Evolutionary conservation across 225 moss, liverwort and hornwort species (phyloP), one percentile per base, ranked within the genome.

Genomic region (Bryum argenteum): DNA sequence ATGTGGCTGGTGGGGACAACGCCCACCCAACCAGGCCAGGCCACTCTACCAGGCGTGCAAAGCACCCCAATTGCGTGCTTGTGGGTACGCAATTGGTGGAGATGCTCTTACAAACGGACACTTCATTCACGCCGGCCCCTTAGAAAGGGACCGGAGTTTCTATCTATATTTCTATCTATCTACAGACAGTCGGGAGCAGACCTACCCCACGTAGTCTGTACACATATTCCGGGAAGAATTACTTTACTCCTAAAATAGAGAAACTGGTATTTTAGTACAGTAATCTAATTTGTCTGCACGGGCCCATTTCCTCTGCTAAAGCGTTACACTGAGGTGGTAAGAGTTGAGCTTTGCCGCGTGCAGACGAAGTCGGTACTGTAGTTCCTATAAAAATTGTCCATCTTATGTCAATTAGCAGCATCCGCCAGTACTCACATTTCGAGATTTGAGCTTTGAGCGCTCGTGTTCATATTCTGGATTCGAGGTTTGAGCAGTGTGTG

Each of bases 161-260:
- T n/a, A n/a, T n/a, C n/a, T n/a, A n/a, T n/a, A n/a, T n/a, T n/a
- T n/a, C n/a, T n/a, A n/a, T n/a, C n/a, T n/a, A n/a, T n/a, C 59
- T 61, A 6, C 41, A 61, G 58, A 66, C 74, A 58, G 74, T 66
- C 66, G 74, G 66, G 58, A 74, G 58, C 58, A 16, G 37, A n/a
- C n/a, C n/a, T n/a, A n/a, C n/a, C n/a, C n/a, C n/a, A n/a, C n/a
- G n/a, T n/a, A 57, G n/a, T n/a, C 38, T 2, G 20, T 54, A n/a
- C 8, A 16, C 17, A 11, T 23, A 21, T 61, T 61, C 54, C n/a
- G n/a, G n/a, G n/a, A n/a, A n/a, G n/a, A n/a, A n/a, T n/a, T n/a
- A n/a, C n/a, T n/a, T n/a, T n/a, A 52, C n/a, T 45, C 18, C 17
- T 22, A 37, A 11, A 58, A 13, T 19, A 33, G 1, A 13, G 37